phyloP scores from a whole-genome alignment of 176 grass and related monocot genomes.

The Phoenix dactylifera region DNA sequence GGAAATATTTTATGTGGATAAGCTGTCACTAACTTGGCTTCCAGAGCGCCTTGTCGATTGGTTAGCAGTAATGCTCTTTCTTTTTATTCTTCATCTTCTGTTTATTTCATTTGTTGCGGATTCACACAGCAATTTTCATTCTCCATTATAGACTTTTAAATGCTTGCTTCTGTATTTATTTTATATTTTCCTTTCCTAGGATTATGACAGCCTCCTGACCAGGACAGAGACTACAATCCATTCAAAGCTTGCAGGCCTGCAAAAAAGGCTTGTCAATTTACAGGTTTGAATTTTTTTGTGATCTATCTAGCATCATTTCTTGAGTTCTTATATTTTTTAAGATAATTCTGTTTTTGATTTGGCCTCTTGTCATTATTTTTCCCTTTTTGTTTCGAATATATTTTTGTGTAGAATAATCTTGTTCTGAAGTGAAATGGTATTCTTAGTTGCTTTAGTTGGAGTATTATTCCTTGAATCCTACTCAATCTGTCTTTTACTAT shows the following conservation, averaged over 20 bases:
- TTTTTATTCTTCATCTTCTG: conserved; percentile 17
- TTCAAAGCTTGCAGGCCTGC: conserved; percentile 45
- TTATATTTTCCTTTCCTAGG: conserved; percentile 35
- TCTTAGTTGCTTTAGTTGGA: too few species aligned
- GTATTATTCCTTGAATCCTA: too few species aligned
- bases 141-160: too few species aligned
- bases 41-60: conserved; percentile 94
- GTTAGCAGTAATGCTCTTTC: conserved; percentile 85
- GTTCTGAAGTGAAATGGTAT: too few species aligned
- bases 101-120: neutral
- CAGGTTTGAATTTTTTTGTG: conserved; percentile 42
- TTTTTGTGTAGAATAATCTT: too few species aligned
- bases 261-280: conserved; percentile 63
- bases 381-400: too few species aligned
- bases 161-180: conserved; percentile 9
- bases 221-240: conserved; percentile 37
- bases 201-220: conserved; percentile 66
- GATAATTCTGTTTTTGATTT: neutral
- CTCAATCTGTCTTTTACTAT: too few species aligned
- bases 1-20: conserved; percentile 99
- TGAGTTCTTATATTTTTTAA: too few species aligned
- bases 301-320: too few species aligned
- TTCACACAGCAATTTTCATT: too few species aligned
- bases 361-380: too few species aligned
- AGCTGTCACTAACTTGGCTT: conserved; percentile 71